Evolutionary conservation across 164 flowering plant species (phyloP).

Genomic region (Magnolia changhungtana): DNA sequence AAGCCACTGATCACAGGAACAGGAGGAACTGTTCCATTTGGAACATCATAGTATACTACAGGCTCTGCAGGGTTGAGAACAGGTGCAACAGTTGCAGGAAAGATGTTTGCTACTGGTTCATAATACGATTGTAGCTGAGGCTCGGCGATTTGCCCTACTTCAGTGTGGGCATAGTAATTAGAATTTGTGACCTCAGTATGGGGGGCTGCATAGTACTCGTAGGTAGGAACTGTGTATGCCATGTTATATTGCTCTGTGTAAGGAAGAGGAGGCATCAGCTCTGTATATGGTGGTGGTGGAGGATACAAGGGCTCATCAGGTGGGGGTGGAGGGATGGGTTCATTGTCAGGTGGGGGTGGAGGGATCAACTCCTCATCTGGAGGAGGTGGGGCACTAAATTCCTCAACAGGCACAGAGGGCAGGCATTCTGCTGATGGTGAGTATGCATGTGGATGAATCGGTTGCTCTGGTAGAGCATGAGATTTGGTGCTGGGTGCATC

Average conservation of each 20-base stretch:
- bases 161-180: conserved; percentile 48
- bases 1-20: conserved; percentile 22
- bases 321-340: conserved; percentile 81
- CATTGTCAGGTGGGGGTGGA: conserved; percentile 91
- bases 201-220: conserved; percentile 52
- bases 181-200: conserved; percentile 29
- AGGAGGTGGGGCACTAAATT: conserved; percentile 51
- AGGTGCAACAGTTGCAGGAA: conserved; percentile 33
- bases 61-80: conserved; percentile 41
- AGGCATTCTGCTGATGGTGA: conserved; percentile 18
- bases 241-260: conserved; percentile 46
- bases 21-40: conserved; percentile 34
- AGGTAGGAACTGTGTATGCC: conserved; percentile 37
- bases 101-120: conserved; percentile 33
- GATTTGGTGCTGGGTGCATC: conserved; percentile 13
- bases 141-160: conserved; percentile 38
- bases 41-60: conserved; percentile 42
- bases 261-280: conserved; percentile 38
- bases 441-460: conserved; percentile 17
- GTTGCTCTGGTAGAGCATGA: conserved; percentile 20
- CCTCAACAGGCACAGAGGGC: conserved; percentile 24
- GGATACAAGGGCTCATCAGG: conserved; percentile 63
- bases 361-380: conserved; percentile 87
- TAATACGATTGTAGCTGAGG: conserved; percentile 47
- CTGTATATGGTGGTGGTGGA: conserved; percentile 43